A percentile compares a stretch with the other conserved stretches of the same genome.
phyloP scores from a whole-genome alignment of 805 yeast genomes.

The Starmerella scarabaei region DNA sequence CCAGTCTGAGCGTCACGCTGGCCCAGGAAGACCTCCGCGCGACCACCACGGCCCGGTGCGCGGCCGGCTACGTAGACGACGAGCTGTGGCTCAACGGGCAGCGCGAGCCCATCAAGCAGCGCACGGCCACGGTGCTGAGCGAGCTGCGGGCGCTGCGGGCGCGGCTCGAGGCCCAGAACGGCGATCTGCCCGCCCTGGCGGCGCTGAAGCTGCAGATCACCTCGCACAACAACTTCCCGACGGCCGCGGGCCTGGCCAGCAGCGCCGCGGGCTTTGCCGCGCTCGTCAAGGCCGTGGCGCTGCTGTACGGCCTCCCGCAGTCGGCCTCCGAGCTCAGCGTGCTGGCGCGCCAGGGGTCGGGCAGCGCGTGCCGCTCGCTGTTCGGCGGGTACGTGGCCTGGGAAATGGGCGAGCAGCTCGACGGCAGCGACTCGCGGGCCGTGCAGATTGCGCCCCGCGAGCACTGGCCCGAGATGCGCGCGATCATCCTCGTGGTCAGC shows the following conservation, averaged over 20 bases:
- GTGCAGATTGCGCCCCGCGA: slow-evolving; percentile 72
- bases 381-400: slow-evolving; percentile 98
- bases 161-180: slow-evolving; percentile 44
- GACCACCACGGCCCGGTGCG: slow-evolving; percentile 73
- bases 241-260: slow-evolving; percentile 97
- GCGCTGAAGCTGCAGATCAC: slow-evolving; percentile 61
- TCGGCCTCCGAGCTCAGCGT: slow-evolving; percentile 72
- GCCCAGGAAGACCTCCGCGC: slow-evolving; percentile 86
- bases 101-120: slow-evolving; percentile 52
- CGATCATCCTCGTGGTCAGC: slow-evolving; percentile 81
- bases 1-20: slow-evolving; percentile 87
- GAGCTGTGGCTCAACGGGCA: slow-evolving; percentile 78
- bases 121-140: slow-evolving; percentile 47
- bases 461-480: slow-evolving; percentile 91
- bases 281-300: slow-evolving; percentile 76
- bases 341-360: slow-evolving; percentile 96
- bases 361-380: slow-evolving; percentile 93
- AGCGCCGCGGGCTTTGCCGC: slow-evolving; percentile 99
- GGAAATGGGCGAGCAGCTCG: slow-evolving; percentile 75
- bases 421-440: slow-evolving; percentile 91
- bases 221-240: slow-evolving; percentile 93
- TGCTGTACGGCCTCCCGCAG: slow-evolving; percentile 73
- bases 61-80: slow-evolving; percentile 42
- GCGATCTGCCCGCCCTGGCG: slow-evolving; percentile 37
- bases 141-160: slow-evolving; percentile 61